Base-by-base conservation (phyloP, 331 rosid genomes). In the Pyracantha coccinea region DNA sequence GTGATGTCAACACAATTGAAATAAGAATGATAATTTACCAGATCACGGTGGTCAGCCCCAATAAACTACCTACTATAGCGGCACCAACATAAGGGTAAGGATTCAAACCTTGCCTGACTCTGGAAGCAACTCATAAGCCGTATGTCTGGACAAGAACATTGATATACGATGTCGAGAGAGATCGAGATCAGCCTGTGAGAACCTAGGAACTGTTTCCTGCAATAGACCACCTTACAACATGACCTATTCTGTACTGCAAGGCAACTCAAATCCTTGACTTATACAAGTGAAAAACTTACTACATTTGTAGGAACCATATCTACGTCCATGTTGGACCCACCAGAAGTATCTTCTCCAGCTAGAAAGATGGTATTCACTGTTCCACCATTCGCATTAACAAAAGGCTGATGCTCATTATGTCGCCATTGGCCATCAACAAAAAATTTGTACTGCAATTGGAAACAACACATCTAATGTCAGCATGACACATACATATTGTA, bases 51-150 rank as follows among this genome's bases (percentile, higher is more conserved):
- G 41, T n/a, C 14, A 60, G 38, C 70, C 61, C 71, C 21, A 73
- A n/a, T 76, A 50, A 60, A 44, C 8, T 55, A 17, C 9, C 62
- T 55, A 17, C 9, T 47, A 77, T 53, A 50, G 32, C 44, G n/a
- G 57, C 35, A 68, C 66, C 27, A 29, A 58, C 62, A 84, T 25
- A 68, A 78, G 74, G 82, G 76, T 15, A 73, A 74, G 79, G 80
- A 75, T 82, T 87, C 97, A 87, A 88, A 95, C 99, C 99, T 95
- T 95, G 90, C 99, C 97, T 73, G 97, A 92, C 97, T 95, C 97
- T 1, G 99, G 99, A 83, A 95, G 99, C 79, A 95, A 83, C 81
- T 95, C 96, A 61, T 92, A 95, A 82, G 88, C 96, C 67, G 87
- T 87, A 71, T 79, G 87, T 62, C 80, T 85, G 55, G 93, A 90